Evolutionary conservation across 2,329 filamentous ascomycete species (phyloP), one percentile per base, ranked within the genome.

Genomic region (Ophiostoma fasciatum): DNA sequence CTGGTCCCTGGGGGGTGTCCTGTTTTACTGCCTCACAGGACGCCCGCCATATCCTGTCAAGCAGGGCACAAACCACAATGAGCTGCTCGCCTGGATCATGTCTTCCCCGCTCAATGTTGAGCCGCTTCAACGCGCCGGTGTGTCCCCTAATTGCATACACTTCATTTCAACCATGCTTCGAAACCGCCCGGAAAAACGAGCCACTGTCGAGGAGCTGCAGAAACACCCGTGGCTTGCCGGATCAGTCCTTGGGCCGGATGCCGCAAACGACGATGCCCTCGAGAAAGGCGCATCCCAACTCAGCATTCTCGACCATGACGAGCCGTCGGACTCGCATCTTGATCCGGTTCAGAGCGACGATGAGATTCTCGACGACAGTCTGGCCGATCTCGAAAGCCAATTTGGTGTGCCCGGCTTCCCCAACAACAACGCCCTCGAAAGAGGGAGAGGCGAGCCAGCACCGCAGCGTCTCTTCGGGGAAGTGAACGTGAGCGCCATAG

Each of bases 1-100:
- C 43, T 98, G 90, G 88, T 96, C 90, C 0, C 73, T 94, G 31
- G 90, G 83, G 13, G 90, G 87, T 12, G 90, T 98, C 2, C 59
- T 96, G 6, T 98, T 85, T 60, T 90, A 82, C 50, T 66, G 83
- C 7, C 63, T 98, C n/a, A 85, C 79, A 5, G 74, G 73, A 10
- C 67, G 68, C 21, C 81, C 88, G 20, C 88, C 90, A 1, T 96
- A 83, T 53, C 78, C 78, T 20, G 85, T 82, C 13, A 74, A 76
- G 43, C 74, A 71, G 20, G 82, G 84, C 46, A 74, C 79, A 34
- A 78, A 74, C 44, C 82, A 88, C 42, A 75, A 76, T 4, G 79
- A 82, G 47, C 77, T 96, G 57, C 70, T 94, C 40, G 67, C 83
- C 42, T 81, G 75, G 44, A 90, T 96, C 51, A 94, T 94, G 81